Percentiles rank a stretch among this genome's conserved stretches.
Evolutionary conservation across 257 asterid species (phyloP).

Genomic region (Lycium barbarum): DNA sequence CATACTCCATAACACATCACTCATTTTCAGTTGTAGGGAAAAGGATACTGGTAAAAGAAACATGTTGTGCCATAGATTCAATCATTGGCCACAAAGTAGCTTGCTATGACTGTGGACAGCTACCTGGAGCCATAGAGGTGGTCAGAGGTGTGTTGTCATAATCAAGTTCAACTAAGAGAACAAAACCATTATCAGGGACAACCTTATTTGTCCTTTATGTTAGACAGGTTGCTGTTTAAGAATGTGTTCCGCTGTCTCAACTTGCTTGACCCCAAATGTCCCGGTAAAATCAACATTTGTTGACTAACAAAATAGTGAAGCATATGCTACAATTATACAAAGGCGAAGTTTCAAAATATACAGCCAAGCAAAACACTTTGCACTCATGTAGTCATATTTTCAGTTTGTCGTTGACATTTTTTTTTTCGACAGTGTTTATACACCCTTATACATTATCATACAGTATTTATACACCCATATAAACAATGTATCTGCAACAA

Average conservation of each 20-base stretch:
- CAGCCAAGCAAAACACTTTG: not conserved
- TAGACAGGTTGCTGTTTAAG: not conserved
- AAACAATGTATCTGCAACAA: not conserved
- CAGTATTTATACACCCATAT: not conserved
- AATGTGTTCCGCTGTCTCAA: constrained; percentile 17
- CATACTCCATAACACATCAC: not conserved
- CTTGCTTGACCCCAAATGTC: constrained; percentile 1
- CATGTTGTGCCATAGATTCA: not conserved
- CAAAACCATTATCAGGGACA: not conserved
- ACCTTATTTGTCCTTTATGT: not conserved
- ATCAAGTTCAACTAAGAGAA: constrained; percentile 11
- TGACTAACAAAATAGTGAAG: not conserved
- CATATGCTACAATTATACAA: not conserved
- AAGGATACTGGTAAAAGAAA: not conserved
- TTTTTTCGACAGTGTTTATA: not conserved
- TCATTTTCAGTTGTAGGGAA: not conserved
- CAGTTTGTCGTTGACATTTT: not conserved
- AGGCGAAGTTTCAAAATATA: not conserved
- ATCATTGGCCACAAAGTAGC: not conserved
- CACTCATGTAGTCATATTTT: constrained; percentile 5
- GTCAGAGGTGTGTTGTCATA: constrained; percentile 20
- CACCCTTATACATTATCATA: constrained; percentile 13
- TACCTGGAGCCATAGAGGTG: not conserved
- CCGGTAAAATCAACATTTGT: not conserved
- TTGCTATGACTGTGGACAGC: constrained; percentile 1